Percentiles rank a stretch among this genome's conserved stretches.
Conservation (phyloP, 2,329 filamentous ascomycete genomes). For the Diplodia intermedia region DNA sequence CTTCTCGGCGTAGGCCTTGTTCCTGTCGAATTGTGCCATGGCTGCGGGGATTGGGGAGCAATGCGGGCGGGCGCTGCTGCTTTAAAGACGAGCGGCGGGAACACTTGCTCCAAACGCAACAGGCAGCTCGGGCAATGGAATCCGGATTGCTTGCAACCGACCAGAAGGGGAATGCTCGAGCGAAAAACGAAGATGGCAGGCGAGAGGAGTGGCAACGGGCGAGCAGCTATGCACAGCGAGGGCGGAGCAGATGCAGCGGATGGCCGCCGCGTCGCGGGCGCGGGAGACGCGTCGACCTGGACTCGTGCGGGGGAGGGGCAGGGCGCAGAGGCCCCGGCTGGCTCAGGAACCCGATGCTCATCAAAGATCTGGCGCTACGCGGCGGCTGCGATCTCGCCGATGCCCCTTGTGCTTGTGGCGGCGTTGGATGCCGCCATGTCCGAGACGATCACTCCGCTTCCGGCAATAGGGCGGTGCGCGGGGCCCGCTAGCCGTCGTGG, state of each 20-base stretch:
- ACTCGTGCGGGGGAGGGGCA: conserved; percentile 26
- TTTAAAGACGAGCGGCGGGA: conserved; percentile 12
- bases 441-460: conserved; percentile 15
- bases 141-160: conserved; percentile 9
- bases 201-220: too few species aligned
- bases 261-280: background rate
- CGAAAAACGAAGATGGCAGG: background rate
- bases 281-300: conserved; percentile 25
- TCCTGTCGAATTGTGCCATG: conserved; percentile 48
- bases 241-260: background rate
- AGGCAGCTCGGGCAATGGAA: conserved; percentile 24
- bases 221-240: background rate
- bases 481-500: conserved; percentile 1
- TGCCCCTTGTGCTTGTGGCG: background rate
- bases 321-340: conserved; percentile 5
- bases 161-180: background rate
- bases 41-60: conserved; percentile 19
- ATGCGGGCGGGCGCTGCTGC: background rate
- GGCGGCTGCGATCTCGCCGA: background rate
- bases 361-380: conserved; percentile 24
- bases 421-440: conserved; percentile 4
- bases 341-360: conserved; percentile 15
- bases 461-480: conserved; percentile 6
- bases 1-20: conserved; percentile 57
- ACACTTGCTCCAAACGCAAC: conserved; percentile 1